Evolutionary conservation across 2,329 filamentous ascomycete genomes (phyloP), one percentile per base, ranked within the genome.

Genomic region (Pseudogymnoascus sp.): DNA sequence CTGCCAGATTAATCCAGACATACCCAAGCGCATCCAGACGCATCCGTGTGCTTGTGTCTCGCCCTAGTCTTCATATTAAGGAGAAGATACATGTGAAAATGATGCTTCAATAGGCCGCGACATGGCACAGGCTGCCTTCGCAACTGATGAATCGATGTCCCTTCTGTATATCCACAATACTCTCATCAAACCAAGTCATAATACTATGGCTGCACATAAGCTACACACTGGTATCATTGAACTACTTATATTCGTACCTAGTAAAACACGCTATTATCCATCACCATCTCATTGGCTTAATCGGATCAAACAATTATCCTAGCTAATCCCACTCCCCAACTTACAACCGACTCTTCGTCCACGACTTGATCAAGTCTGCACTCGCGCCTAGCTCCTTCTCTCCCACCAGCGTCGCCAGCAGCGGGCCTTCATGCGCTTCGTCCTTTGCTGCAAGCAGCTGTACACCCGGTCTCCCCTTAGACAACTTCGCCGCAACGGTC

Each of bases 341-440:
- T 66, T 66, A 63, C 62, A 67, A 7, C 35, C 57, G 61, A 38
- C 58, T 60, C 58, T 47, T 47, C 20, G 68, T 43, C 67, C 68
- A 70, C 1, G 57, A 62, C 64, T 67, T 68, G 35, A 69, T 66
- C 28, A 58, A 57, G 64, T 61, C 66, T 11, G 67, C 68, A 57
- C 64, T 63, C 37, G 61, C 43, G 4, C 67, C 65, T 39, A 62
- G 58, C 62, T 66, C 64, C 57, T 57, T 64, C 61, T 65, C 67
- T 7, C 65, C 66, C 4, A 69, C 6, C 20, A 60, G 37, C 35
- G 70, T 47, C 62, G 69, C 68, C 8, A 69, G 1, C 47, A 18
- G 64, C 9, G 65, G 63, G 57, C 65, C 63, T 62, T 68, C 67
- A 63, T 70, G 69, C 62, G 66, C 67, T 63, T 69, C 68, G 1